Evolutionary conservation across 2,329 filamentous ascomycete genomes (phyloP).

Genomic region (Aphanoascus verrucosus): DNA sequence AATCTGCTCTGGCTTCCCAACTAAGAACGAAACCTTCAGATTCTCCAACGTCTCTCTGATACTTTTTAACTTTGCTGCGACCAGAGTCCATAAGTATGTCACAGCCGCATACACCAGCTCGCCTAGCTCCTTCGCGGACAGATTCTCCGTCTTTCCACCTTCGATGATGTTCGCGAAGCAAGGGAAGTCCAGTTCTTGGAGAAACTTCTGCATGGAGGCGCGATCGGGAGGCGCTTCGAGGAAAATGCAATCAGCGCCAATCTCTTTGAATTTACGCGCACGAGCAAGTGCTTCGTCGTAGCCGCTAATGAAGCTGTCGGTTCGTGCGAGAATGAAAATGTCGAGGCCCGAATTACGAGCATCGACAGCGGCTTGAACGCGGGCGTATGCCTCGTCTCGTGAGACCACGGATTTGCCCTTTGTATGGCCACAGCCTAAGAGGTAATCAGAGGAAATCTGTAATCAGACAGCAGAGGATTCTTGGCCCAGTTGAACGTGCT

Average conservation of each 20-base stretch:
- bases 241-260: constrained; percentile 40
- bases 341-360: constrained; percentile 38
- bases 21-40: constrained; percentile 35
- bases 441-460: background rate
- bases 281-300: constrained; percentile 39
- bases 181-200: constrained; percentile 31
- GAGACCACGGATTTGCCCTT: constrained; percentile 40
- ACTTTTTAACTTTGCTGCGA: constrained; percentile 36
- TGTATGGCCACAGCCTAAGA: constrained; percentile 37
- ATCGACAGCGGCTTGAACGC: constrained; percentile 39
- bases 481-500: background rate
- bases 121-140: constrained; percentile 32
- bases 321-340: constrained; percentile 39
- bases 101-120: constrained; percentile 34
- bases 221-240: constrained; percentile 38
- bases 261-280: constrained; percentile 33
- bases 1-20: constrained; percentile 36
- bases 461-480: background rate
- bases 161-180: constrained; percentile 39
- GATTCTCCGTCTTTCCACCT: constrained; percentile 34
- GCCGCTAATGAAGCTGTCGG: constrained; percentile 34
- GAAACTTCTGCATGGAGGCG: constrained; percentile 33
- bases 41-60: constrained; percentile 29
- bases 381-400: constrained; percentile 37
- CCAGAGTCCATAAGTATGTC: constrained; percentile 38